Base-by-base conservation (phyloP, 228 moss, liverwort and hornwort genomes). In the Sphagnum fallax region DNA sequence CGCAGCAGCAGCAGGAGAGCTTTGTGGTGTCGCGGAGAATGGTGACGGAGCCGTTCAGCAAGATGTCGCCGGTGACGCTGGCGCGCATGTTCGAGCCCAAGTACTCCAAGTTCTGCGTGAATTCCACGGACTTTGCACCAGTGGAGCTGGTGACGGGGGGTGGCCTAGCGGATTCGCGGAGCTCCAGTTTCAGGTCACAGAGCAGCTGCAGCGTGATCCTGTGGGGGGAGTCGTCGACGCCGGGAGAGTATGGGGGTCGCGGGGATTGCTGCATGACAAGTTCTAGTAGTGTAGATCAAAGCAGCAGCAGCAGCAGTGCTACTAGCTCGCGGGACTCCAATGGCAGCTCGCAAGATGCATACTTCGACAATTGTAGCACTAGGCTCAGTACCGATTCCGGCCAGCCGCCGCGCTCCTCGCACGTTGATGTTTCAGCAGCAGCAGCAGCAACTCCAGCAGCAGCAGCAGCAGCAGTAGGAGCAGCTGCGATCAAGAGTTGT, bases 161-260 rank as follows among this genome's bases (percentile, higher is more conserved):
- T 3, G 2, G 32, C 2, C 32, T 32, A 32, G 32, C 32, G 32
- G 87, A 87, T 59, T 87, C 87, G 18, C 80, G 72, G 14, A 87
- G 83, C 72, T 87, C 87, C n/a, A 87, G 87, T 57, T 87, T 87
- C 52, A 83, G 87, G 65, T 87, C 87, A 10, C 82, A 82, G 63
- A 80, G 80, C 67, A 82, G 82, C 47, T 60, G 50, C 66, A 66
- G 48, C 13, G 32, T 32, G 32, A 32, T 32, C 32, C 32, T 32
- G 32, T 32, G 32, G 32, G 32, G 32, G 32, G 32, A 32, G 32
- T 32, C 32, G 32, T 32, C 32, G 32, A 32, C 32, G 32, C 32
- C 32, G 32, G 32, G 32, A 32, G 32, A 32, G 32, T 32, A 32
- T 2, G 32, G 32, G 2, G 32, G 32, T 32, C 32, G 32, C 32